phyloP scores from a whole-genome alignment of 2,329 filamentous ascomycete species.

The Xylariaceae sp. region DNA sequence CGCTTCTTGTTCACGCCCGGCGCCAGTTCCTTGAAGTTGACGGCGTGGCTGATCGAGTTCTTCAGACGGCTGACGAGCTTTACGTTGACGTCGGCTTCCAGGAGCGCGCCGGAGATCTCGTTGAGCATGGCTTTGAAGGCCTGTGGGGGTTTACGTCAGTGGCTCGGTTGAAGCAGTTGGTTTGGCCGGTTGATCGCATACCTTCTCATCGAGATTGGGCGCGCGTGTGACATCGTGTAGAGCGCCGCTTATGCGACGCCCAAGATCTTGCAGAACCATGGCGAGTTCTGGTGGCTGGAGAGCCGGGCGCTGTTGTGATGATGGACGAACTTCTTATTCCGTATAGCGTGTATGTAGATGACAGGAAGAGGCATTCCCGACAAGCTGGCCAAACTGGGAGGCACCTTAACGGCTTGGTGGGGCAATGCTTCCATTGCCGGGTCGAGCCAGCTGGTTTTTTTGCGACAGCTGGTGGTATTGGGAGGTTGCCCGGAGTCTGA shows the following conservation, averaged over 20 bases:
- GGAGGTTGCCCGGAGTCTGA: too few species aligned
- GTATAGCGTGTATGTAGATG: too few species aligned
- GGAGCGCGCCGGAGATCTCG: slow-evolving; percentile 90
- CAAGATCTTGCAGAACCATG: slow-evolving; percentile 99
- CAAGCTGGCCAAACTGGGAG: too few species aligned
- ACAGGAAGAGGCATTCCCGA: too few species aligned
- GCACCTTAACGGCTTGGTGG: too few species aligned
- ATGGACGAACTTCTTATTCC: neutral
- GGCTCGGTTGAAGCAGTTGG: slow-evolving; percentile 1
- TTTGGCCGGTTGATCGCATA: slow-evolving; percentile 32
- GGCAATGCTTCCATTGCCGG: too few species aligned
- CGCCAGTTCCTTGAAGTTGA: slow-evolving; percentile 92
- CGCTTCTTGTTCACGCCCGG: slow-evolving; percentile 96
- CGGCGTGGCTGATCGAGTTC: slow-evolving; percentile 82
- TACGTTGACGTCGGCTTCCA: slow-evolving; percentile 97
- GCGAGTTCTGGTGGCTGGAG: slow-evolving; percentile 14
- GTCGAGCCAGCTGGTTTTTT: too few species aligned
- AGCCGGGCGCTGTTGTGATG: neutral
- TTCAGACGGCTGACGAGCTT: slow-evolving; percentile 85
- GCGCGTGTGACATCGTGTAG: slow-evolving; percentile 89
- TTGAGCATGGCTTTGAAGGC: slow-evolving; percentile 98
- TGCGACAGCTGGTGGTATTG: too few species aligned
- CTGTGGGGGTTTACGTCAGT: slow-evolving; percentile 45
- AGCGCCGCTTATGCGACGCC: slow-evolving; percentile 95
- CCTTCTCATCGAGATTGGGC: slow-evolving; percentile 94